phyloP scores from a whole-genome alignment of 75 land plant genomes.

The Pinus albicaulis region DNA sequence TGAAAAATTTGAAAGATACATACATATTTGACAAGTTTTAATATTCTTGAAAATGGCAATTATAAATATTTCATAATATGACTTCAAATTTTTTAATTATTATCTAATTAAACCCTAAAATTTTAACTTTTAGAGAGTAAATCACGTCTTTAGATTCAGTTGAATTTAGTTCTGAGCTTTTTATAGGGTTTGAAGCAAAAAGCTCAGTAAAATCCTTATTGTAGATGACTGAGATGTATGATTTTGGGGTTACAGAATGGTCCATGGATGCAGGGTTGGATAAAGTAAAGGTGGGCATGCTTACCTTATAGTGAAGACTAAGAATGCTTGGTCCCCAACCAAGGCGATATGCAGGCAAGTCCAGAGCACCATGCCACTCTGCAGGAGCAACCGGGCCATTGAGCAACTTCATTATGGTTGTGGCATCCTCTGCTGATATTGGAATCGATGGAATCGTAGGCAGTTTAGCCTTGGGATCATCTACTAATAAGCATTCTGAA shows the following conservation, averaged over 20 bases:
- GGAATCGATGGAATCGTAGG: constrained; percentile 46
- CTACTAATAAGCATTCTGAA: constrained; percentile 31
- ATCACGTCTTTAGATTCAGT: too few relatives aligned
- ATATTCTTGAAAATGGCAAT: too few relatives aligned
- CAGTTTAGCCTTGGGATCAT: constrained; percentile 42
- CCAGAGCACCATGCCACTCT: constrained; percentile 67
- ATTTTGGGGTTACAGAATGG: background rate
- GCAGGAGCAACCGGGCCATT: constrained; percentile 52
- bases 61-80: too few relatives aligned
- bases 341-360: constrained; percentile 41
- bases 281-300: background rate
- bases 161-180: too few relatives aligned
- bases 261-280: too few relatives aligned
- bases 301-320: constrained; percentile 53
- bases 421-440: constrained; percentile 67
- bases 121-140: too few relatives aligned
- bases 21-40: too few relatives aligned
- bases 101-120: too few relatives aligned
- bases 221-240: constrained; percentile 60
- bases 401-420: constrained; percentile 38
- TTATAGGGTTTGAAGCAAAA: too few relatives aligned
- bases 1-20: too few relatives aligned
- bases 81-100: too few relatives aligned
- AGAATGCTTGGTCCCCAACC: constrained; percentile 67
- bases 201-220: too few relatives aligned